Conservation (phyloP, 805 yeast species). For the Pichia exigua region DNA sequence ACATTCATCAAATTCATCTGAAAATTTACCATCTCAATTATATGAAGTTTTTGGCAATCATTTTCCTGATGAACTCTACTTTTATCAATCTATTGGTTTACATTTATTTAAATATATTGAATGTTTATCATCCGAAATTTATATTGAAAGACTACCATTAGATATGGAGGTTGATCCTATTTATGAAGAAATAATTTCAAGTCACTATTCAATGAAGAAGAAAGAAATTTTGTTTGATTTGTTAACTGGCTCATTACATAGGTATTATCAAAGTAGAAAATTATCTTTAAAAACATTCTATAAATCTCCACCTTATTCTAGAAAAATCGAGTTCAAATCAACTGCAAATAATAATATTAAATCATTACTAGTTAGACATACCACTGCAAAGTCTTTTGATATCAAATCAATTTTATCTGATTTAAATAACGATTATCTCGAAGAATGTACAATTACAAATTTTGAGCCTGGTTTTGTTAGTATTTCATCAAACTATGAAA, state of each 20-base stretch:
- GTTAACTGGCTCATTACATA: slow-evolving; percentile 62
- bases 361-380: slow-evolving; percentile 25
- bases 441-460: slow-evolving; percentile 1
- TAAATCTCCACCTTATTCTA: slow-evolving; percentile 5
- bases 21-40: slow-evolving; percentile 62
- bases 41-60: slow-evolving; percentile 79
- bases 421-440: slow-evolving; percentile 27
- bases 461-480: slow-evolving; percentile 16
- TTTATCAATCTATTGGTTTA: slow-evolving; percentile 74
- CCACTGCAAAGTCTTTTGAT: slow-evolving; percentile 27
- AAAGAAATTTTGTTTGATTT: slow-evolving; percentile 59
- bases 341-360: slow-evolving; percentile 10
- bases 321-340: slow-evolving; percentile 2
- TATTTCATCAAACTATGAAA: slow-evolving; percentile 40
- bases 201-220: slow-evolving; percentile 37
- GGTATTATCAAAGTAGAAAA: slow-evolving; percentile 77
- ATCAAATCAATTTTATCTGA: slow-evolving; percentile 25
- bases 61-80: slow-evolving; percentile 78
- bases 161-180: slow-evolving; percentile 53
- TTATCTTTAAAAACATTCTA: slow-evolving; percentile 39
- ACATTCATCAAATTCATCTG: slow-evolving; percentile 1
- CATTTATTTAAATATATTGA: slow-evolving; percentile 56
- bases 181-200: slow-evolving; percentile 47
- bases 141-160: slow-evolving; percentile 55
- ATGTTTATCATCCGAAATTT: slow-evolving; percentile 56